Conservation (phyloP, 108 stramenopile genomes). For the Cylindrotheca fusiformis region DNA sequence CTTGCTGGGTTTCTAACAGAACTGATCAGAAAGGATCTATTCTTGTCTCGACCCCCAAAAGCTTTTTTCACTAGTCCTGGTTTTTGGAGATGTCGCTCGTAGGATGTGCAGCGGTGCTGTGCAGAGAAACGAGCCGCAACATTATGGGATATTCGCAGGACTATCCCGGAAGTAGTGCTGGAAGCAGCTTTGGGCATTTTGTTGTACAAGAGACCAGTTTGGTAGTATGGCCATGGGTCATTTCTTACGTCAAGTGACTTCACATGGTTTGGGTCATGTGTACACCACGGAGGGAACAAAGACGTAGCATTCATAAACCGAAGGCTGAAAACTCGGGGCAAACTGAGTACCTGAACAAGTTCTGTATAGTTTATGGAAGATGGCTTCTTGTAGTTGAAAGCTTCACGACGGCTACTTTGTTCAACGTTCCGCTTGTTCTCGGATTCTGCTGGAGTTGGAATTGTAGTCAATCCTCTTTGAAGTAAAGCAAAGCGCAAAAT, state of each 20-base stretch:
- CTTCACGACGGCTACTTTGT: no score
- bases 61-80: no score
- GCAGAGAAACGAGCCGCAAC: no score
- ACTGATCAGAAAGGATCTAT: conserved; percentile 24
- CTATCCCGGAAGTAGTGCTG: conserved; percentile 34
- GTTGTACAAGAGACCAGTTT: conserved; percentile 25
- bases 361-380: background rate
- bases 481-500: no score
- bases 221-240: background rate
- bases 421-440: no score
- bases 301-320: background rate
- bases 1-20: conserved; percentile 36
- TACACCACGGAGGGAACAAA: background rate
- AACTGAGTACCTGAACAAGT: background rate
- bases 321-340: background rate
- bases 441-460: no score
- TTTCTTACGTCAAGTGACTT: background rate
- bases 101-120: no score
- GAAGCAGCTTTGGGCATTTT: conserved; percentile 44
- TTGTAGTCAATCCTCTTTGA: no score
- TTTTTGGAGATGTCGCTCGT: no score
- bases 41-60: no score
- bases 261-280: background rate
- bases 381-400: background rate
- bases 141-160: conserved; percentile 24